These are phyloP conservation scores for Rhizophora mangle DNA, from an alignment of 345 rosid species.

Conservation along the genomic window DNA sequence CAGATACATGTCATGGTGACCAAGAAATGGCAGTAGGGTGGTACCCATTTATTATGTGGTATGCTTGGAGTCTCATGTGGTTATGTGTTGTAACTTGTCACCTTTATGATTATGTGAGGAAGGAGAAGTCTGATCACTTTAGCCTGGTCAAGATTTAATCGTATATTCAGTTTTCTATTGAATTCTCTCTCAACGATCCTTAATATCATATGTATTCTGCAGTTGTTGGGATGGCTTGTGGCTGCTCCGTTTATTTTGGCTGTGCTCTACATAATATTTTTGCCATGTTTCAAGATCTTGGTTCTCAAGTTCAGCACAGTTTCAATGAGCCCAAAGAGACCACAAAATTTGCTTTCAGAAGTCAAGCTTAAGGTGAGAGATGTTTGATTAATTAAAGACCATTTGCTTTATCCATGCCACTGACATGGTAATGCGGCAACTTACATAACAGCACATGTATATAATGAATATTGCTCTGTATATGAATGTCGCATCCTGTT, in stretches of 20 bases:
- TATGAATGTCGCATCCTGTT: not conserved
- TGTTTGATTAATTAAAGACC: constrained; percentile 32
- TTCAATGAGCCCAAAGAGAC: constrained; percentile 44
- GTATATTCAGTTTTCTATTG: not conserved
- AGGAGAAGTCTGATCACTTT: not conserved
- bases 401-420: constrained; percentile 1
- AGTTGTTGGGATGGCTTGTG: constrained; percentile 73
- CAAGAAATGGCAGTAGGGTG: not conserved
- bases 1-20: not conserved
- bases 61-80: no score
- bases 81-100: not conserved
- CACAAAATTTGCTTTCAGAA: constrained; percentile 29
- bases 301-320: constrained; percentile 46
- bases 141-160: not conserved
- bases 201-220: constrained; percentile 18
- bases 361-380: constrained; percentile 58
- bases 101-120: not conserved
- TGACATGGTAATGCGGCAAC: not conserved
- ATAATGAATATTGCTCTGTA: constrained; percentile 6
- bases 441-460: constrained; percentile 15
- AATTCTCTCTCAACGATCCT: not conserved
- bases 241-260: constrained; percentile 54
- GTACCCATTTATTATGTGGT: not conserved
- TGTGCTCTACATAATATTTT: constrained; percentile 39
- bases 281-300: constrained; percentile 58